These are phyloP conservation scores for Fusarium ramigenum DNA, from an alignment of 2,329 filamentous ascomycete species.

Conservation along the genomic window DNA sequence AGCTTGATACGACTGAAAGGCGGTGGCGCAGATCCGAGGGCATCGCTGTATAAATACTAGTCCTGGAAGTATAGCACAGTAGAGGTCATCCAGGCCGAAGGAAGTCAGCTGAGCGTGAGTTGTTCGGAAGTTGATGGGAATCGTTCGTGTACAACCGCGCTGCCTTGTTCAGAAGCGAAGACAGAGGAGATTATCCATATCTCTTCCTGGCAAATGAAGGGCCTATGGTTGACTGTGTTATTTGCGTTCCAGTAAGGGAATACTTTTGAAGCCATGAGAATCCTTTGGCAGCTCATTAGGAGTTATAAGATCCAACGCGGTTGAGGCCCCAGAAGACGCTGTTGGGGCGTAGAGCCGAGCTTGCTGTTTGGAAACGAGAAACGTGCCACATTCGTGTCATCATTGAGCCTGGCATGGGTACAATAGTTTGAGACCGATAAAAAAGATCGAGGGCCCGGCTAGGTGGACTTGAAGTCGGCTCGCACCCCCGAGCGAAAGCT, in stretches of 20 bases:
- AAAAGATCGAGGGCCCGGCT: not conserved
- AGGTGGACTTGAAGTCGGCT: not conserved
- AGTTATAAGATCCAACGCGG: not conserved
- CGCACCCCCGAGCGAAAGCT: not conserved
- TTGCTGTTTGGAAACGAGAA: too few relatives aligned
- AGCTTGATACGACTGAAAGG: slow-evolving; percentile 26
- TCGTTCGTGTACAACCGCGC: not conserved
- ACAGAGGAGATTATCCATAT: too few relatives aligned
- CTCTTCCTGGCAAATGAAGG: too few relatives aligned
- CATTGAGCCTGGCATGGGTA: too few relatives aligned
- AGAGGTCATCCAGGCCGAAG: not conserved
- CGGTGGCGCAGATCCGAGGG: not conserved
- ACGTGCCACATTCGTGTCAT: too few relatives aligned
- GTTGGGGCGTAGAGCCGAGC: not conserved
- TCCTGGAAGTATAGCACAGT: not conserved
- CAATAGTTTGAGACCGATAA: too few relatives aligned
- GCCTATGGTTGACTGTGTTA: too few relatives aligned
- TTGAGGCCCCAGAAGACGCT: not conserved
- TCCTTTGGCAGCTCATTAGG: too few relatives aligned
- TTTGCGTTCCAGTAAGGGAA: too few relatives aligned
- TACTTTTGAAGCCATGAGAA: too few relatives aligned
- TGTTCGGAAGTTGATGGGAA: not conserved
- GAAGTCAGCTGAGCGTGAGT: not conserved
- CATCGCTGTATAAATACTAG: not conserved
- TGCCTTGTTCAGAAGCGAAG: too few relatives aligned